Evolutionary conservation across 2,329 filamentous ascomycete genomes (phyloP), one percentile per base, ranked within the genome.

Genomic region (Tolypocladium tundrense): DNA sequence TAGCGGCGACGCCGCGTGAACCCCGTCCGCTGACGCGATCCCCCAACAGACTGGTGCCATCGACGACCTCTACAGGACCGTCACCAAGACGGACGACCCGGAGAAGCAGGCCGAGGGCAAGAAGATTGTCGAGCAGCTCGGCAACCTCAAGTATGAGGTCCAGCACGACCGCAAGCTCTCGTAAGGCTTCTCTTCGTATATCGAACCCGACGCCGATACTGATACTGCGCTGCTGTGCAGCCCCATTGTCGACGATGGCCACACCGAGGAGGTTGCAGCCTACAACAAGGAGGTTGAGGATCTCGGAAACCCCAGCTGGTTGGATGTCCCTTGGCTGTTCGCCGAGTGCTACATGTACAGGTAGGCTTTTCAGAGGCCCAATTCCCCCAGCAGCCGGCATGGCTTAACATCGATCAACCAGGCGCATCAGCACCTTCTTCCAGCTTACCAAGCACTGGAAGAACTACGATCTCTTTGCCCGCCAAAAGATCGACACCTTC

Each of bases 291-390:
- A 97, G 73, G 76, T 99, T 7, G 82, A 88, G 63, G 79, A 86
- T 63, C 80, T 91, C 24, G 88, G 87, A 50, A 83, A 81, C 53
- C 84, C 88, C 0, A 86, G 82, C 53, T 99, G 94, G 94, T 88
- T 93, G 69, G 81, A 88, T 61, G 85, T 88, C 6, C 83, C 91
- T 7, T 99, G 94, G 94, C 81, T 99, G 1, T 99, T 85, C 73
- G 79, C 88, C 33, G 94, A 99, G 77, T 97, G 94, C 77, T 97
- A 97, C 72, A 81, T 99, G 59, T 97, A 93, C 77, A 81, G 88
- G 85, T 87, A 75, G 56, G 68, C 33, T 21, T 50, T n/a, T 27
- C 45, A n/a, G 16, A 16, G 27, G 16, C 45, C 27, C 6, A 14
- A 41, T 21, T 6, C 24, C 24, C 19, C 7, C 7, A 39, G 19